Evolutionary conservation across 106 monocot species (phyloP).

Genomic region (Phalaenopsis equestris): DNA sequence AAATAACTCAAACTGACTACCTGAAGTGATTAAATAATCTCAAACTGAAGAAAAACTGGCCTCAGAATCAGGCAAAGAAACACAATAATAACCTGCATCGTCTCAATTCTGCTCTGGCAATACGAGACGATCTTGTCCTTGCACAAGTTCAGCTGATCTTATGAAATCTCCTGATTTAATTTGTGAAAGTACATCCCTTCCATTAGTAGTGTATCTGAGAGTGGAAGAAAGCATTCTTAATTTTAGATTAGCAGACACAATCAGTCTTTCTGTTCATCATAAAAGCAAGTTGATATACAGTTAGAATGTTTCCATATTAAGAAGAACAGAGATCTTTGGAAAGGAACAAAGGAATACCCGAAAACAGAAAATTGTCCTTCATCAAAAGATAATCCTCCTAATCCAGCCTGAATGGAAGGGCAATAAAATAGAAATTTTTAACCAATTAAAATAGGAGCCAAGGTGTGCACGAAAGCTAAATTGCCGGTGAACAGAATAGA

Average conservation of each 20-base stretch:
- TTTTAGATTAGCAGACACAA: background rate
- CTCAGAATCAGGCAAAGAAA: background rate
- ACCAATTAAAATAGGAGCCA: background rate
- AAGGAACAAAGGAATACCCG: constrained; percentile 35
- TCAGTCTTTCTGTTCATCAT: background rate
- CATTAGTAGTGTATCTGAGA: constrained; percentile 64
- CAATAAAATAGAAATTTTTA: background rate
- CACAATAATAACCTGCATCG: background rate
- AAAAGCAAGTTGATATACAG: background rate
- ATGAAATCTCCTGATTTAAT: constrained; percentile 85
- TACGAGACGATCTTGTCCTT: constrained; percentile 72
- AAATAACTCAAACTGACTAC: background rate
- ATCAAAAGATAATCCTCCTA: constrained; percentile 91
- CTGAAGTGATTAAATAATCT: background rate
- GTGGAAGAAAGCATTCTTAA: background rate
- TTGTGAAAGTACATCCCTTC: constrained; percentile 69
- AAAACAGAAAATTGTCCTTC: constrained; percentile 98
- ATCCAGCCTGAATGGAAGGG: constrained; percentile 48
- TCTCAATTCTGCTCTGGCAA: constrained; percentile 20
- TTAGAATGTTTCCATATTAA: background rate
- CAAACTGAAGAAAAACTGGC: background rate
- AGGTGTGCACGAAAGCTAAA: background rate
- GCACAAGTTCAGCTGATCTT: constrained; percentile 71
- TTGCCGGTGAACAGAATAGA: too few species aligned
- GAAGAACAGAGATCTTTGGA: background rate